Base-by-base conservation (phyloP, 257 asterid species). In the Capsicum pubescens region DNA sequence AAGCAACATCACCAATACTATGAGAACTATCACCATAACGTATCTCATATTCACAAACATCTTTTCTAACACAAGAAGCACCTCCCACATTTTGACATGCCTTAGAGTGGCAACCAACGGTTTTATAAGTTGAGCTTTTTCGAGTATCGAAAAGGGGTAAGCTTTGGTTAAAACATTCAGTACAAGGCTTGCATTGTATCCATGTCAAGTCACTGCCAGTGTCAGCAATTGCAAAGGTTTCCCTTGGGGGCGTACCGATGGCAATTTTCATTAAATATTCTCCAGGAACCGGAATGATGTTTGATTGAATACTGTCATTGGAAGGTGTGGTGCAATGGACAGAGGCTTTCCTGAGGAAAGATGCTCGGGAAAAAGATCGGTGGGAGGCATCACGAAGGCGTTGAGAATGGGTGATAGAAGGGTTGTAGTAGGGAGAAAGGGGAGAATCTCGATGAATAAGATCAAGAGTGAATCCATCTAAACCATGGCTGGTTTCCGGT, bases 191-290 rank as follows among this genome's bases (percentile, higher is more conserved):
- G 88, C 96, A 93, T 42, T 92, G 97, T 3, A 91, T 89, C 97
- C 97, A 92, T 0, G 91, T 79, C 32, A 93, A 57, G n/a, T 93
- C 96, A 69, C 96, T 92, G 1, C 97, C 97, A 0, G 96, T 93
- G 64, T 93, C 95, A 7, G 92, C 91, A n/a, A 89, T 88, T 7
- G 89, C 94, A 2, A 84, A 39, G 12, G 83, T 77, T 46, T 87
- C 89, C 13, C 87, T 70, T 0, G 97, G 92, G 12, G 98, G 97
- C 0, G 88, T 91, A 7, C 95, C 98, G 8, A 93, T 81, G 13
- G 84, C 9, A 19, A 89, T 52, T 61, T 88, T 88, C 89, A 93
- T 89, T 2, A 93, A 70, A 84, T 89, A 93, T 7, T 90, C 97
- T 0, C 92, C 94, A 1, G 58, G 50, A 1, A 0, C 13, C 6